Conservation (phyloP, 108 stramenopile species). For the Conticribra weissflogii region DNA sequence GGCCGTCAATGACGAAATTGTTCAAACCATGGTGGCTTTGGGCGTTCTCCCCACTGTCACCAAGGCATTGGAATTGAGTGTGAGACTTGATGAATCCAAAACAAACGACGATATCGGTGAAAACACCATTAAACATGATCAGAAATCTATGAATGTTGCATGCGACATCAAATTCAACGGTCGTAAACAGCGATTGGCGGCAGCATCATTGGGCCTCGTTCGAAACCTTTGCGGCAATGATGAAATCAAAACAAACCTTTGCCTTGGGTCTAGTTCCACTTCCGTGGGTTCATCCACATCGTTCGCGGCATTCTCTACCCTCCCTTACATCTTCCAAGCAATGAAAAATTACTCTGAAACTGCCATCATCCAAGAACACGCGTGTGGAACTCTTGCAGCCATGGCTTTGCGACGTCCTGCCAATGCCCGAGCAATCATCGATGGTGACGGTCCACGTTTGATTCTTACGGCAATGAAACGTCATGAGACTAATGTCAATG, state of each 20-base stretch:
- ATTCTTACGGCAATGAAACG: constrained; percentile 75
- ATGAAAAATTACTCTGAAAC: constrained; percentile 49
- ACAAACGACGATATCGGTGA: too few species aligned
- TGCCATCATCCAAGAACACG: constrained; percentile 77
- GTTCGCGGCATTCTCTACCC: constrained; percentile 40
- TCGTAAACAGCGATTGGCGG: constrained; percentile 35
- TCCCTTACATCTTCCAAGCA: constrained; percentile 42
- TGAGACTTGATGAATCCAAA: neutral
- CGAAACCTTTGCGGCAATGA: constrained; percentile 91
- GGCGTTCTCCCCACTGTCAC: constrained; percentile 66
- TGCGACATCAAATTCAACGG: too few species aligned
- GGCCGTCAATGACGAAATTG: constrained; percentile 87
- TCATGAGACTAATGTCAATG: constrained; percentile 56
- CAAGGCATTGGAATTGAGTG: constrained; percentile 26
- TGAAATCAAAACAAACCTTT: constrained; percentile 85
- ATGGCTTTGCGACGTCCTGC: constrained; percentile 86
- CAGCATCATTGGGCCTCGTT: constrained; percentile 68
- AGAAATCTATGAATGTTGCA: too few species aligned
- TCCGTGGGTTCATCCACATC: constrained; percentile 19
- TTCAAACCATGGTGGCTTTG: constrained; percentile 79
- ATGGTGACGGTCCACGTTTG: constrained; percentile 43
- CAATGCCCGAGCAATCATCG: constrained; percentile 69
- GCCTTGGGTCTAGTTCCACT: constrained; percentile 41
- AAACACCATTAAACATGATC: too few species aligned
- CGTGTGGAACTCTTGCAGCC: constrained; percentile 82